phyloP scores from a whole-genome alignment of 1,284 basidiomycete species.

The Boletus hoseneyae region DNA sequence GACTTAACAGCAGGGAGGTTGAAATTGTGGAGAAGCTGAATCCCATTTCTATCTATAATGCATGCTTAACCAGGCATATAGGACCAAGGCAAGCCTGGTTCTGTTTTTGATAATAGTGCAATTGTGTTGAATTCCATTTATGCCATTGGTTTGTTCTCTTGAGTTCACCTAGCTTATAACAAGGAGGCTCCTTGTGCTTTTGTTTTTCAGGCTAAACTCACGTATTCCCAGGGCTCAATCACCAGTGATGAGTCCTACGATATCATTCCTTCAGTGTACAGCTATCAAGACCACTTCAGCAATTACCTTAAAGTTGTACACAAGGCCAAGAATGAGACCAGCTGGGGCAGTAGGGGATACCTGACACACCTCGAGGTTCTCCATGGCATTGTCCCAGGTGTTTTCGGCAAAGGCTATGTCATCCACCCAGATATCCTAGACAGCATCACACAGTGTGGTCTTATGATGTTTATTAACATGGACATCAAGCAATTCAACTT shows the following conservation, averaged over 20 bases:
- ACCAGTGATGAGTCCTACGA: conserved; percentile 27
- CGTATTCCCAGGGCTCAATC: conserved; percentile 17
- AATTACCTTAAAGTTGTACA: conserved; percentile 29
- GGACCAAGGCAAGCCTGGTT: too few species aligned
- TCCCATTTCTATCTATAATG: too few species aligned
- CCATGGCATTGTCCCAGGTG: conserved; percentile 25
- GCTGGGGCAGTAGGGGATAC: conserved; percentile 28
- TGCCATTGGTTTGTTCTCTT: conserved; percentile 28
- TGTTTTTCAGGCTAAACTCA: conserved; percentile 23
- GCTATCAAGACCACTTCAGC: conserved; percentile 26
- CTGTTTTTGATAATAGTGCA: conserved; percentile 21
- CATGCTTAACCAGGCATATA: too few species aligned
- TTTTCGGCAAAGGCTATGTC: conserved; percentile 28
- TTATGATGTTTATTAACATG: conserved; percentile 33
- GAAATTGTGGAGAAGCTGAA: too few species aligned
- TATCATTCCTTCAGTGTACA: conserved; percentile 23
- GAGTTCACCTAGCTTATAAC: conserved; percentile 26
- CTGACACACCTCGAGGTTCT: conserved; percentile 24
- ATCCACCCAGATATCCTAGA: conserved; percentile 31
- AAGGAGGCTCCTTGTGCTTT: conserved; percentile 20
- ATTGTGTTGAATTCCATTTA: conserved; percentile 29
- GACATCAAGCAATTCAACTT: conserved; percentile 31
- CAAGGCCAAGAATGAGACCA: conserved; percentile 26
- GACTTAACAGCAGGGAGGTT: too few species aligned
- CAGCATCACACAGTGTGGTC: conserved; percentile 33